phyloP scores from a whole-genome alignment of 2,329 filamentous ascomycete genomes.

The Conoideocrella luteorostrata region DNA sequence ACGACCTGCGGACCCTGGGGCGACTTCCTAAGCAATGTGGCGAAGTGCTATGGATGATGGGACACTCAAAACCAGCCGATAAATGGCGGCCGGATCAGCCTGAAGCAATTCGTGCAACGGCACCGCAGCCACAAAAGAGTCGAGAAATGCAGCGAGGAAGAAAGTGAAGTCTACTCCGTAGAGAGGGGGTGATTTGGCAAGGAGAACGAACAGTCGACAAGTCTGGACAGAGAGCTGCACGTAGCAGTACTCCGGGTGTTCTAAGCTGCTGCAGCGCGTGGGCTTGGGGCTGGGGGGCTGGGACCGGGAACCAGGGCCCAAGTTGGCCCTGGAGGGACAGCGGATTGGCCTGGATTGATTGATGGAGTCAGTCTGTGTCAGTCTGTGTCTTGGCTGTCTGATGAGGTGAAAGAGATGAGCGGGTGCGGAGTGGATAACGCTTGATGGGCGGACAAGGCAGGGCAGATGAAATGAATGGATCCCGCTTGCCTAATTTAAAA shows the following conservation, averaged over 20 bases:
- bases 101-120: slow-evolving; percentile 4
- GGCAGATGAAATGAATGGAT: too few relatives aligned
- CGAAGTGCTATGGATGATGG: too few relatives aligned
- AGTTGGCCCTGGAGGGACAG: not conserved
- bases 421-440: too few relatives aligned
- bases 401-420: too few relatives aligned
- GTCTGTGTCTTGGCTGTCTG: not conserved
- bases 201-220: not conserved
- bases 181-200: not conserved
- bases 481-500: too few relatives aligned
- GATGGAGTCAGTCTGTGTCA: not conserved
- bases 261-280: too few relatives aligned
- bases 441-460: too few relatives aligned
- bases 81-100: slow-evolving; percentile 4
- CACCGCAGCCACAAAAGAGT: not conserved
- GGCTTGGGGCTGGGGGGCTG: too few relatives aligned
- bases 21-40: too few relatives aligned
- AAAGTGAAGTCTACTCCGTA: not conserved
- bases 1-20: too few relatives aligned
- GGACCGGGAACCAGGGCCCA: not conserved
- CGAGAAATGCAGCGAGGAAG: not conserved
- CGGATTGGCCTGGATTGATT: not conserved
- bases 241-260: too few relatives aligned
- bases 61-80: slow-evolving; percentile 3
- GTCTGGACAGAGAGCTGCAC: too few relatives aligned